Evolutionary conservation across 495 filamentous ascomycete genomes (phyloP), one percentile per base, ranked within the genome.

Genomic region (Glarea lozoyensis): DNA sequence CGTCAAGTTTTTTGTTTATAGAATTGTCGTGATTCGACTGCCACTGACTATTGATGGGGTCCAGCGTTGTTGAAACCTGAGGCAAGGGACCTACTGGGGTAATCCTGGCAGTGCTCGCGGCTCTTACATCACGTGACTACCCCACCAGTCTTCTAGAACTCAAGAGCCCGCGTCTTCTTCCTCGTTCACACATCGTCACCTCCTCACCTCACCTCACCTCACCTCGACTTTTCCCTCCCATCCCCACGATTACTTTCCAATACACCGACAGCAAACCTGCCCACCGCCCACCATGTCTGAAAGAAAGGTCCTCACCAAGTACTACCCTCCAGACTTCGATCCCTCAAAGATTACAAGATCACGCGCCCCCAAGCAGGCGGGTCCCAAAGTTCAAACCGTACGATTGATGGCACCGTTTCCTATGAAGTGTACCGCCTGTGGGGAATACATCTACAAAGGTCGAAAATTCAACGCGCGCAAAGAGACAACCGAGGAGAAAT

Each of bases 271-370:
- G 31, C 5, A 34, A 34, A 6, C 4, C 31, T 16, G n/a, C 42
- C 18, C 20, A 22, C 30, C 27, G 13, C 42, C 47, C 64, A 71
- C 50, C 49, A 95, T 95, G 88, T 93, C 88, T 60, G 88, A 95
- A 70, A 85, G 88, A 57, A 93, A 94, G 70, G 87, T 94, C 49
- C 70, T 89, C 37, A 59, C 67, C 16, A 84, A 86, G 60, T 86
- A 92, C 73, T 97, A 93, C 61, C 92, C 92, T 25, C 88, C 93
- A 18, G 93, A 99, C 63, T 99, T 97, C 65, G 93, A 99, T 66
- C 93, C 93, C 13, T 82, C 78, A 20, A 82, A 82, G 52, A 79
- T 90, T 66, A 69, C 74, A 40, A 82, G 87, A 35, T 76, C 77
- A 3, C 73, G 78, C 13, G 66, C 65, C 10, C 78, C 80, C 21